phyloP scores from a whole-genome alignment of 2,329 filamentous ascomycete species.

The Berkeleyomyces basicola region DNA sequence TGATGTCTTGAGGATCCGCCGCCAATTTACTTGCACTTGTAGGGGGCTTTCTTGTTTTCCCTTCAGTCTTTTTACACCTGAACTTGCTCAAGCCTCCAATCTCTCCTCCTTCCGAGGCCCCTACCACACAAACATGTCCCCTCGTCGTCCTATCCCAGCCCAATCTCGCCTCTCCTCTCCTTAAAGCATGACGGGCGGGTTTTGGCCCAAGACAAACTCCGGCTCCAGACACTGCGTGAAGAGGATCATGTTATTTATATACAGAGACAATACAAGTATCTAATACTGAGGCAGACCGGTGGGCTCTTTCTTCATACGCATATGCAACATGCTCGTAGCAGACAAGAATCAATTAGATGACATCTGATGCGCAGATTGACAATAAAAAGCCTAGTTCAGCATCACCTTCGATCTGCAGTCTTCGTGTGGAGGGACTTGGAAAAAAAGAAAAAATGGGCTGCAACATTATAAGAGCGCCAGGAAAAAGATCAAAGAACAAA shows the following conservation, averaged over 20 bases:
- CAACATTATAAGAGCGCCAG: neutral
- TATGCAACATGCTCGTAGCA: no score
- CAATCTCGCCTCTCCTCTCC: neutral
- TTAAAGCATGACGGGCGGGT: neutral
- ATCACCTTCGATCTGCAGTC: neutral
- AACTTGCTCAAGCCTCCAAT: no score
- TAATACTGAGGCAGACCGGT: no score
- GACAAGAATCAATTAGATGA: no score
- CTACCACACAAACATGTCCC: no score
- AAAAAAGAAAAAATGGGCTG: neutral
- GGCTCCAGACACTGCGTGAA: neutral
- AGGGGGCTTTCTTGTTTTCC: no score
- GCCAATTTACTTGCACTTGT: no score
- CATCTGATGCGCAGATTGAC: neutral
- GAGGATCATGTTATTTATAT: neutral
- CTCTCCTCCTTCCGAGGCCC: no score
- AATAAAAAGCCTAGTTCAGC: neutral
- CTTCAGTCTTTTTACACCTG: no score
- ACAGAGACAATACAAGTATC: no score
- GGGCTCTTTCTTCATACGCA: no score
- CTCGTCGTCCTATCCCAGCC: neutral
- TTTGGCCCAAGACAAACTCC: neutral
- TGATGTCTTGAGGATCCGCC: no score
- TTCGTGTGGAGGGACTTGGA: neutral
- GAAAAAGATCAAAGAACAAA: conserved; percentile 2